Evolutionary conservation across 345 rosid species (phyloP).

Genomic region (Passiflora organensis): DNA sequence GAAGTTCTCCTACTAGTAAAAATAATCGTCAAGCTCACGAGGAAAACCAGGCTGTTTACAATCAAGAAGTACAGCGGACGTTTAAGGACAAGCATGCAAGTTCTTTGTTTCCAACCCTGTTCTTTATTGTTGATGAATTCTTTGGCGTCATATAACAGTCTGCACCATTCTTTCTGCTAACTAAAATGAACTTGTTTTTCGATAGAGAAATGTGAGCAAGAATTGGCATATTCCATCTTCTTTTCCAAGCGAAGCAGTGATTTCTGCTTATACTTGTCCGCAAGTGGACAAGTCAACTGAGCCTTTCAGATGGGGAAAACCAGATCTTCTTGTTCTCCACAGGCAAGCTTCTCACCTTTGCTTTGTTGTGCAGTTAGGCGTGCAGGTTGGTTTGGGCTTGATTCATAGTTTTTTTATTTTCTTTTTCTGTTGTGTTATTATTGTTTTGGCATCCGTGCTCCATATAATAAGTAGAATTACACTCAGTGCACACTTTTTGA

Average conservation of each 20-base stretch:
- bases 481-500: no score
- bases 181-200: slow-evolving; percentile 8
- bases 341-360: slow-evolving; percentile 35
- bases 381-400: neutral
- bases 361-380: neutral
- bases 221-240: slow-evolving; percentile 90
- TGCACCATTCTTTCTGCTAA: slow-evolving; percentile 7
- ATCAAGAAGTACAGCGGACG: slow-evolving; percentile 48
- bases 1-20: slow-evolving; percentile 26
- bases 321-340: slow-evolving; percentile 71
- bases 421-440: neutral
- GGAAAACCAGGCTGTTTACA: slow-evolving; percentile 25
- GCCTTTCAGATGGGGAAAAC: slow-evolving; percentile 88
- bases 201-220: slow-evolving; percentile 95
- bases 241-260: slow-evolving; percentile 87
- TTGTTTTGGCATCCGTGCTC: no score
- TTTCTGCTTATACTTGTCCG: slow-evolving; percentile 68
- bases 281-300: slow-evolving; percentile 95
- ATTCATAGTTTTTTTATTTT: neutral
- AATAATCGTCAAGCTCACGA: slow-evolving; percentile 23
- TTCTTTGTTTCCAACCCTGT: slow-evolving; percentile 9
- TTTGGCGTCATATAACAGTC: neutral
- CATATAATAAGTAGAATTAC: no score
- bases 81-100: slow-evolving; percentile 88
- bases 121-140: neutral